These are phyloP conservation scores for Colletotrichum falcatum DNA, from an alignment of 2,329 filamentous ascomycete genomes.

Conservation along the genomic window DNA sequence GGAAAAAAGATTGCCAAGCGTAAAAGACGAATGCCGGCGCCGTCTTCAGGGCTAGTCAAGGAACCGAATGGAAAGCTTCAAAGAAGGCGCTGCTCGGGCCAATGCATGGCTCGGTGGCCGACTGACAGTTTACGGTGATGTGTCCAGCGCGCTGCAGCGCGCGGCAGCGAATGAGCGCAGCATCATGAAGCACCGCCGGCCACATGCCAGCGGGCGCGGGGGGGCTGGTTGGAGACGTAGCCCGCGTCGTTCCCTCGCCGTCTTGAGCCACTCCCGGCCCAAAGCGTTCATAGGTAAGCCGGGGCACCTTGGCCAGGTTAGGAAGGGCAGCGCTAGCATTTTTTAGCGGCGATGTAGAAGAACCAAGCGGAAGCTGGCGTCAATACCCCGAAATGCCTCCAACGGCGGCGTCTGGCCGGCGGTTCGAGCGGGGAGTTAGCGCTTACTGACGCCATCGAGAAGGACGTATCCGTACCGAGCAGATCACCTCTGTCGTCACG, in stretches of 20 bases:
- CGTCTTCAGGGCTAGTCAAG: background rate
- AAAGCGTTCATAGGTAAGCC: conserved; percentile 10
- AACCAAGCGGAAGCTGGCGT: conserved; percentile 8
- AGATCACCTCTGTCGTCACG: conserved; percentile 1
- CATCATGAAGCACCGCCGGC: conserved; percentile 13
- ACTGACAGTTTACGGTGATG: conserved; percentile 11
- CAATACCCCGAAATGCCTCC: background rate
- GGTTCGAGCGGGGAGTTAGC: background rate
- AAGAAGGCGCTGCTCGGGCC: conserved; percentile 14
- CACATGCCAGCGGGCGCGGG: background rate
- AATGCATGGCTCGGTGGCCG: conserved; percentile 31
- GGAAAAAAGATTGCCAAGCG: background rate
- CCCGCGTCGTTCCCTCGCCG: conserved; percentile 1
- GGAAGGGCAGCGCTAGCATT: conserved; percentile 3
- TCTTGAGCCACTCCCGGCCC: conserved; percentile 17
- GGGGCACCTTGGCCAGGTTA: conserved; percentile 1
- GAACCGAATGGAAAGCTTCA: background rate
- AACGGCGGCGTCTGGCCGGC: conserved; percentile 2
- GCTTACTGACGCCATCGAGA: conserved; percentile 24
- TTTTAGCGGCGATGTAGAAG: conserved; percentile 19
- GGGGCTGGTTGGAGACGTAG: conserved; percentile 11
- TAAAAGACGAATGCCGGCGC: conserved; percentile 13
- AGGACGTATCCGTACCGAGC: conserved; percentile 14
- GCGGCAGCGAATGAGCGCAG: background rate
- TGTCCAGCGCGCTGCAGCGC: conserved; percentile 10